These are phyloP conservation scores for Lepidopterella palustris DNA, from an alignment of 495 filamentous ascomycete species.

Conservation along the genomic window DNA sequence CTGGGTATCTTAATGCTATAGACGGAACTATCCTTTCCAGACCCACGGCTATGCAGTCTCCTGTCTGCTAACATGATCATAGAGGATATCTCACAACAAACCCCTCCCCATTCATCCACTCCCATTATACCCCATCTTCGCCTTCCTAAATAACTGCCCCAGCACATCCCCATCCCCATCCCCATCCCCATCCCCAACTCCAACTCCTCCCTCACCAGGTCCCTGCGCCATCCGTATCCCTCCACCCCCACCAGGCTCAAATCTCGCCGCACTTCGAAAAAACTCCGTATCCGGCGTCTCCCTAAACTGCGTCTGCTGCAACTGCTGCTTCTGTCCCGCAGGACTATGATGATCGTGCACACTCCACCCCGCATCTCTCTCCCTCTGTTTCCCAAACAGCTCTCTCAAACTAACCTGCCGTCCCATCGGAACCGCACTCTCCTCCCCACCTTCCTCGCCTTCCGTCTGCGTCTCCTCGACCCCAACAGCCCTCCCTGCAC, in stretches of 20 bases:
- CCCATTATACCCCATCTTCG: conserved; percentile 22
- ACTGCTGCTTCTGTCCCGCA: not conserved
- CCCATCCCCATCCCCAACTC: not conserved
- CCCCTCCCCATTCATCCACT: conserved; percentile 9
- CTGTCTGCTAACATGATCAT: too few relatives aligned
- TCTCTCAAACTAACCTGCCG: conserved; percentile 50
- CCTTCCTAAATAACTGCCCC: conserved; percentile 21
- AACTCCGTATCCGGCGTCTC: conserved; percentile 11
- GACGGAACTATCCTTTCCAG: too few relatives aligned
- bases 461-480: conserved; percentile 36
- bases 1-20: not conserved
- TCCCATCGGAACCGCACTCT: conserved; percentile 46
- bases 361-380: conserved; percentile 47
- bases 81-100: too few relatives aligned
- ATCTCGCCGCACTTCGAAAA: conserved; percentile 1
- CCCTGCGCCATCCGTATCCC: not conserved
- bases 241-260: not conserved
- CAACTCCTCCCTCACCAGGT: conserved; percentile 8
- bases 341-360: conserved; percentile 42
- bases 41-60: too few relatives aligned
- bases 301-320: not conserved
- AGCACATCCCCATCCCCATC: conserved; percentile 1
- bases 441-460: conserved; percentile 38
- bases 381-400: conserved; percentile 50
- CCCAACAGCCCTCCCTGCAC: conserved; percentile 31